Evolutionary conservation across 305 asterid species (phyloP).

Genomic region (Fraxinus nigra): DNA sequence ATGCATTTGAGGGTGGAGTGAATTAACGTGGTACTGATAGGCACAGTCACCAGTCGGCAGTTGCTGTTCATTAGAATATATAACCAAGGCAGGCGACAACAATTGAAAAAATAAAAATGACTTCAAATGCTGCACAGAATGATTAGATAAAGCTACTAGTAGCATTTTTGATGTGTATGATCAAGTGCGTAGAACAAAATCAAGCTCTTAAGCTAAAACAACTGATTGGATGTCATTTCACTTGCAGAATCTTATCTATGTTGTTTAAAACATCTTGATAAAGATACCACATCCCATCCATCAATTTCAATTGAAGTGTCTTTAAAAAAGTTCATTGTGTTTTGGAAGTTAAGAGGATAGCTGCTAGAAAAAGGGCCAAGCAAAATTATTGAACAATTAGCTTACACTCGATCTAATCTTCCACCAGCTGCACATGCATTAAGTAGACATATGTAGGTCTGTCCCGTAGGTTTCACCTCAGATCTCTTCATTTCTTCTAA

Average conservation of each 20-base stretch:
- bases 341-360: constrained; percentile 13
- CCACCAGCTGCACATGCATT: constrained; percentile 88
- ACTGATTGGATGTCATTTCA: background rate
- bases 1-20: background rate
- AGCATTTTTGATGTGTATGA: background rate
- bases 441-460: constrained; percentile 82
- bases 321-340: background rate
- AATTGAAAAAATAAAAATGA: constrained; percentile 4
- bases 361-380: constrained; percentile 10
- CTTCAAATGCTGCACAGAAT: constrained; percentile 14
- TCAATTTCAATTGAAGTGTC: background rate
- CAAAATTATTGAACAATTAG: constrained; percentile 5
- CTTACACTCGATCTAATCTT: constrained; percentile 89
- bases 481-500: constrained; percentile 84
- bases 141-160: constrained; percentile 5
- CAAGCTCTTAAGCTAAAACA: background rate
- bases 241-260: background rate
- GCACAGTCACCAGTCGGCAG: background rate
- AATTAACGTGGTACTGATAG: background rate
- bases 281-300: background rate
- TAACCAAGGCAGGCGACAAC: constrained; percentile 9
- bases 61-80: background rate
- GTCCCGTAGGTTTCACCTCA: constrained; percentile 86
- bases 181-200: background rate
- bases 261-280: background rate